These are phyloP conservation scores for Kuraishia molischiana DNA, from an alignment of 805 yeast species.

Conservation along the genomic window DNA sequence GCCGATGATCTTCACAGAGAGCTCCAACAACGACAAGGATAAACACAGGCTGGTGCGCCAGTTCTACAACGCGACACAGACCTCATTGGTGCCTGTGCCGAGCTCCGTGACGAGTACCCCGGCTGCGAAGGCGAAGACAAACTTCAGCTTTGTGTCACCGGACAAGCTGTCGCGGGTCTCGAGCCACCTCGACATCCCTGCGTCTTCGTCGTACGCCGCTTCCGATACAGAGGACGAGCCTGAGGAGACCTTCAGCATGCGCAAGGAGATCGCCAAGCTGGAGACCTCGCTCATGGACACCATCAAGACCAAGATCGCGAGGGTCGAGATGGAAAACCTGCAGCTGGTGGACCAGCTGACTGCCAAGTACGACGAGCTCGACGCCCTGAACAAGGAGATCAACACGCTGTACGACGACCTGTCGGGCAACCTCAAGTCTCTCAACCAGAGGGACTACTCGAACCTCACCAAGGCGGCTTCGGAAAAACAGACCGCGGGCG, in stretches of 20 bases:
- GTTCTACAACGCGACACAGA: constrained; percentile 7
- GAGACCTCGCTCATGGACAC: constrained; percentile 13
- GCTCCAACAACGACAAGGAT: constrained; percentile 2
- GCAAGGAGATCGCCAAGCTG: constrained; percentile 9
- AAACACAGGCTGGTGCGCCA: constrained; percentile 7
- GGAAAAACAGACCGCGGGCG: constrained; percentile 11
- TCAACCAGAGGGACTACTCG: constrained; percentile 18
- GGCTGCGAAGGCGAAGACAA: not conserved
- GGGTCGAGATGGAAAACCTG: constrained; percentile 18
- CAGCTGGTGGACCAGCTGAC: constrained; percentile 18
- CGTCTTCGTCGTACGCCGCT: not conserved
- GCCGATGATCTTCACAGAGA: not conserved
- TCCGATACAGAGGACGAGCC: not conserved
- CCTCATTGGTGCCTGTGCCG: not conserved
- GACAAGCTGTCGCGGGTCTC: not conserved
- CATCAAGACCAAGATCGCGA: constrained; percentile 18
- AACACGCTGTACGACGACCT: constrained; percentile 15
- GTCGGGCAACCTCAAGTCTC: constrained; percentile 15
- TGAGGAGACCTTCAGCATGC: constrained; percentile 1
- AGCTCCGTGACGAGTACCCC: not conserved
- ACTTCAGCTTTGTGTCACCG: not conserved
- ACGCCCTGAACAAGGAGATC: constrained; percentile 17
- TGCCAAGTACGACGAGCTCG: constrained; percentile 16
- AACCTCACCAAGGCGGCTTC: constrained; percentile 6
- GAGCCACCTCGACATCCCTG: not conserved